These are phyloP conservation scores for Rhizophagus sp. DNA, from an alignment of 192 early-diverging fungal genomes.

Conservation along the genomic window DNA sequence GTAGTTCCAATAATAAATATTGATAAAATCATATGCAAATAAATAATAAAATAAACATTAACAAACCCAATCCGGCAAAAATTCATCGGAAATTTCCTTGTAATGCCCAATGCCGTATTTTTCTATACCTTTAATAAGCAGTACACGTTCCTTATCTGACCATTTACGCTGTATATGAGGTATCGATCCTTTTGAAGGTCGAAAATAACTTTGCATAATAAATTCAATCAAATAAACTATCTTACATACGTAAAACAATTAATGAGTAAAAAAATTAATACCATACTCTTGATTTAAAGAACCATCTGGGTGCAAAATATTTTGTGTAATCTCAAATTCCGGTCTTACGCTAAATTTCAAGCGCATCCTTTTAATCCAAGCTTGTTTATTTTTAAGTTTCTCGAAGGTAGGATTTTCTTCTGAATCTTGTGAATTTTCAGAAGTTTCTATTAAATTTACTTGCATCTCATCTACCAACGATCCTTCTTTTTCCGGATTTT, in stretches of 20 bases:
- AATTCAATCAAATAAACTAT: background rate
- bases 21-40: background rate
- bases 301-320: constrained; percentile 81
- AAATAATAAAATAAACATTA: background rate
- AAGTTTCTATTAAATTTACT: background rate
- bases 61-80: constrained; percentile 76
- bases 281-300: constrained; percentile 84
- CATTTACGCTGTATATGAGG: constrained; percentile 65
- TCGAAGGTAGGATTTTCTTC: background rate
- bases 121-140: constrained; percentile 80
- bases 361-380: constrained; percentile 79
- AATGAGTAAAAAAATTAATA: background rate
- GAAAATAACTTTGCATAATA: constrained; percentile 61
- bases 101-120: constrained; percentile 88
- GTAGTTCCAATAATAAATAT: background rate
- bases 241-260: constrained; percentile 14
- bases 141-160: constrained; percentile 75
- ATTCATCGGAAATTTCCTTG: constrained; percentile 77
- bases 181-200: constrained; percentile 68
- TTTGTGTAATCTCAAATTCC: constrained; percentile 83
- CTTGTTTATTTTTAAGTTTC: constrained; percentile 45
- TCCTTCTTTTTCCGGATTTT: background rate
- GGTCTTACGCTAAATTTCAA: constrained; percentile 80
- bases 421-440: background rate
- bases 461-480: background rate